Evolutionary conservation across 148 eudicot genomes (phyloP).

Genomic region (Nepenthes gracilis): DNA sequence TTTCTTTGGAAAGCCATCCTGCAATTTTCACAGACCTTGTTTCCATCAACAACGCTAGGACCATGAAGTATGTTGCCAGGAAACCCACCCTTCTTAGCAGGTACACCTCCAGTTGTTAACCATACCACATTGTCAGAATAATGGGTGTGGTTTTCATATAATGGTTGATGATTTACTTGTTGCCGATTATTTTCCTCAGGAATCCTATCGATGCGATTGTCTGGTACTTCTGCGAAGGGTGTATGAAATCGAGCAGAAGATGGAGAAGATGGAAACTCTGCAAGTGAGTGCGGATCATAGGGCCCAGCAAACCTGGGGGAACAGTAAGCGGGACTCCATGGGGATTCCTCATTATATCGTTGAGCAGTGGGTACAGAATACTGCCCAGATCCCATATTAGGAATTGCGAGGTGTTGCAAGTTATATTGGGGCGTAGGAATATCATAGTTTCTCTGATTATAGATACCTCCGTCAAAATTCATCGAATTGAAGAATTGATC

Average conservation of each 20-base stretch:
- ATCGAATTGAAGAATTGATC: conserved; percentile 68
- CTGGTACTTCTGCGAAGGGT: not conserved
- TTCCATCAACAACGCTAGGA: conserved; percentile 39
- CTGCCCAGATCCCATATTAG: conserved; percentile 53
- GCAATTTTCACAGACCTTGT: conserved; percentile 55
- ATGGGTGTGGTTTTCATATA: conserved; percentile 39
- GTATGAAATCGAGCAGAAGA: conserved; percentile 34
- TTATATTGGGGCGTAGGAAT: conserved; percentile 54
- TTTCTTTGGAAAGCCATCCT: conserved; percentile 47
- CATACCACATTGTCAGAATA: conserved; percentile 51
- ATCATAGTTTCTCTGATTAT: conserved; percentile 64
- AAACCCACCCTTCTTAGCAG: conserved; percentile 66
- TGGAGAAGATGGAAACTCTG: conserved; percentile 65
- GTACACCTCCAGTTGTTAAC: conserved; percentile 37
- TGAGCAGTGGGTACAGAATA: conserved; percentile 28
- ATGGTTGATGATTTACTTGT: conserved; percentile 28
- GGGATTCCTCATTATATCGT: conserved; percentile 49
- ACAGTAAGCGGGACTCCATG: conserved; percentile 81
- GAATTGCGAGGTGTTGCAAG: conserved; percentile 50
- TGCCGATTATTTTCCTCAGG: conserved; percentile 40
- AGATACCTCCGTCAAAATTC: conserved; percentile 54
- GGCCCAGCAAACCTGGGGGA: conserved; percentile 64
- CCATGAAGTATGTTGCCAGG: conserved; percentile 70
- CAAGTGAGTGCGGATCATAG: conserved; percentile 41
- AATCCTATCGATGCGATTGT: conserved; percentile 26